These are phyloP conservation scores for Hygrophila difformis DNA, from an alignment of 257 asterid species.

Conservation along the genomic window DNA sequence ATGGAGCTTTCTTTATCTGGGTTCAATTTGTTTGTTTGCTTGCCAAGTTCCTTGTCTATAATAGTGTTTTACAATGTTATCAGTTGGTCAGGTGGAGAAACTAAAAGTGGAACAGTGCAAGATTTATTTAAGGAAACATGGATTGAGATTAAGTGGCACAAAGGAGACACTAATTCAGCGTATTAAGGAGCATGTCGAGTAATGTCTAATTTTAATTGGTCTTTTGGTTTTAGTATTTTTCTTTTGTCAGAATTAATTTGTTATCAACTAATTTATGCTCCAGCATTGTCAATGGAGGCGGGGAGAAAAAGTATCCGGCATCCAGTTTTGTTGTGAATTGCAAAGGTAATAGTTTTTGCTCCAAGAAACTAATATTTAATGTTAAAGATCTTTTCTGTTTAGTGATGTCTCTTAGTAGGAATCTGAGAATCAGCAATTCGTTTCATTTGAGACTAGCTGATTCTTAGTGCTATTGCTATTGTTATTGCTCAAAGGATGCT, in stretches of 20 bases:
- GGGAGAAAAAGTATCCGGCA: constrained; percentile 72
- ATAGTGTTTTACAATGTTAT: neutral
- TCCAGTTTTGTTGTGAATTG: constrained; percentile 75
- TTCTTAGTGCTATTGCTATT: neutral
- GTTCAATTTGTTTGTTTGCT: neutral
- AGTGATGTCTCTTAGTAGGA: neutral
- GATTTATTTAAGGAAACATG: constrained; percentile 72
- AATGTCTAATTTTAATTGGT: constrained; percentile 14
- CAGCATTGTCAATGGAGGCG: constrained; percentile 67
- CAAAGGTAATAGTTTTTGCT: constrained; percentile 41
- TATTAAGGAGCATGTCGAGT: constrained; percentile 77
- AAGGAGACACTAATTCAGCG: constrained; percentile 57
- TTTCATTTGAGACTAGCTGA: neutral
- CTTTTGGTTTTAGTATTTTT: too few species aligned
- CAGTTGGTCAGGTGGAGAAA: constrained; percentile 44
- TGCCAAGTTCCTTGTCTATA: too few species aligned
- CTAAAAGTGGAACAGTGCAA: constrained; percentile 86
- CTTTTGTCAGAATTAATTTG: neutral
- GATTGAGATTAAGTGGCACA: constrained; percentile 74
- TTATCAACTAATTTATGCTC: constrained; percentile 9
- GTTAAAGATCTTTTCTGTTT: neutral
- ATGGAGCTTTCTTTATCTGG: neutral
- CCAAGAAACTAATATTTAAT: neutral
- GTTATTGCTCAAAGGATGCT: too few species aligned
- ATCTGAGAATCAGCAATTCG: neutral